Conservation (phyloP, 495 filamentous ascomycete species). For the Aspergillus biplanus region DNA sequence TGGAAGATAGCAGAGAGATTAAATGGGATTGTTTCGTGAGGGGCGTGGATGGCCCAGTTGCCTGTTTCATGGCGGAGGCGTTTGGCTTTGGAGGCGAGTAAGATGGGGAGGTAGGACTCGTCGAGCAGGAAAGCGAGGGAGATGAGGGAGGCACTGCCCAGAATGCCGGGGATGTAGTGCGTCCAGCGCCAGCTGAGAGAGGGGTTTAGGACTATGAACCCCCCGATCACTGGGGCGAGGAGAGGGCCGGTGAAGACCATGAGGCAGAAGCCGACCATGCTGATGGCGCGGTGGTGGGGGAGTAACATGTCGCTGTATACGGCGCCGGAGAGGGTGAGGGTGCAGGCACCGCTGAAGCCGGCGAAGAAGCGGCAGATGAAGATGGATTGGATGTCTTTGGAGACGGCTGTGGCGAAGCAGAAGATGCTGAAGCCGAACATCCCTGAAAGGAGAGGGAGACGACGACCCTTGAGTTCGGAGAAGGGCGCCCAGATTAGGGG, state of each 20-base stretch:
- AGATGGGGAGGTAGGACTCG: slow-evolving; percentile 85
- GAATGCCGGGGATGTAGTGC: slow-evolving; percentile 71
- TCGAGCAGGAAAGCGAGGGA: slow-evolving; percentile 74
- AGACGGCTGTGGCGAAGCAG: slow-evolving; percentile 59
- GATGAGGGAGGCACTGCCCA: slow-evolving; percentile 74
- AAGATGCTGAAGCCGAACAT: slow-evolving; percentile 57
- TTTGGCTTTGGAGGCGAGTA: slow-evolving; percentile 76
- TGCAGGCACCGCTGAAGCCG: slow-evolving; percentile 68
- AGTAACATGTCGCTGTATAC: slow-evolving; percentile 91
- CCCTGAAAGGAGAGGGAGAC: slow-evolving; percentile 58
- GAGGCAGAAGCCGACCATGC: slow-evolving; percentile 75
- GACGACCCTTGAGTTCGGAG: slow-evolving; percentile 64
- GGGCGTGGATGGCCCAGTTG: slow-evolving; percentile 95
- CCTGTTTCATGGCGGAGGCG: slow-evolving; percentile 80
- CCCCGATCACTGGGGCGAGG: slow-evolving; percentile 83
- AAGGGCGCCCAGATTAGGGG: slow-evolving; percentile 69
- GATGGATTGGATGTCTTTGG: slow-evolving; percentile 69
- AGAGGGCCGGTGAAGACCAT: slow-evolving; percentile 85
- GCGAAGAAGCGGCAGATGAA: slow-evolving; percentile 70
- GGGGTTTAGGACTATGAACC: slow-evolving; percentile 57
- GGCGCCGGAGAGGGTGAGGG: slow-evolving; percentile 83
- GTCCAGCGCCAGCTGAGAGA: slow-evolving; percentile 87
- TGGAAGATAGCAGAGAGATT: slow-evolving; percentile 64
- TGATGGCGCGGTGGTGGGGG: slow-evolving; percentile 72
- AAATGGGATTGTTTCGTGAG: slow-evolving; percentile 91